phyloP scores from a whole-genome alignment of 2,329 filamentous ascomycete genomes.

The Furcasterigmium sp. region DNA sequence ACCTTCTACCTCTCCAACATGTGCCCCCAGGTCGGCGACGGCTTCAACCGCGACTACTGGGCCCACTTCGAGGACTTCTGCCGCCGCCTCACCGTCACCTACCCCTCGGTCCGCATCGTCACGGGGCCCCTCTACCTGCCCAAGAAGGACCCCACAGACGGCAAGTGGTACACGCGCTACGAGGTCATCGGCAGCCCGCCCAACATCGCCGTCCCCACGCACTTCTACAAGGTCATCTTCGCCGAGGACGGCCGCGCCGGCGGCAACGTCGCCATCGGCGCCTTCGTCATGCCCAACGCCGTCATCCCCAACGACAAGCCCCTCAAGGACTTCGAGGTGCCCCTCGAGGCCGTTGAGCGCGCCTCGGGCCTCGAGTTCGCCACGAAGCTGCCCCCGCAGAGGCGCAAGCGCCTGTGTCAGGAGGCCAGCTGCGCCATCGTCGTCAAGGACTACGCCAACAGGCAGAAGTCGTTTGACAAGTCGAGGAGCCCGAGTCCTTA shows the following conservation, averaged over 20 bases:
- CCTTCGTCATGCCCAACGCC: conserved; percentile 93
- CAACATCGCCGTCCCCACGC: conserved; percentile 91
- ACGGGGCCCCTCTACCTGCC: conserved; percentile 94
- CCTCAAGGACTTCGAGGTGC: conserved; percentile 88
- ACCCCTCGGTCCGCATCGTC: conserved; percentile 84
- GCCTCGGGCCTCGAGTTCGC: conserved; percentile 92
- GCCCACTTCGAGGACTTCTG: conserved; percentile 98
- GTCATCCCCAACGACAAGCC: conserved; percentile 83
- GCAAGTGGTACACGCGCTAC: conserved; percentile 93
- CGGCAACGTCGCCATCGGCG: conserved; percentile 81
- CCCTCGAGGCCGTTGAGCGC: conserved; percentile 85
- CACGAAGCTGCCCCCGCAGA: conserved; percentile 64
- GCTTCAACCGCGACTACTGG: conserved; percentile 99
- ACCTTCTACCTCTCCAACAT: conserved; percentile 95
- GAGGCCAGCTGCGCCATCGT: conserved; percentile 81
- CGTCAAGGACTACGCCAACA: conserved; percentile 70
- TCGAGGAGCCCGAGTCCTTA: conserved; percentile 17
- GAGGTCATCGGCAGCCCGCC: conserved; percentile 93
- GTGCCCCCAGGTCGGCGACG: conserved; percentile 96
- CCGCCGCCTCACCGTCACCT: conserved; percentile 70
- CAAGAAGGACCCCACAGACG: conserved; percentile 71
- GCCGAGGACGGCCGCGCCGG: conserved; percentile 71
- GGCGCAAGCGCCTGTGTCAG: conserved; percentile 75
- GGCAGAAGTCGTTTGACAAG: conserved; percentile 52
- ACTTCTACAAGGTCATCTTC: conserved; percentile 99